Conservation (phyloP, 805 yeast species). For the Schwanniomyces polymorphus region DNA sequence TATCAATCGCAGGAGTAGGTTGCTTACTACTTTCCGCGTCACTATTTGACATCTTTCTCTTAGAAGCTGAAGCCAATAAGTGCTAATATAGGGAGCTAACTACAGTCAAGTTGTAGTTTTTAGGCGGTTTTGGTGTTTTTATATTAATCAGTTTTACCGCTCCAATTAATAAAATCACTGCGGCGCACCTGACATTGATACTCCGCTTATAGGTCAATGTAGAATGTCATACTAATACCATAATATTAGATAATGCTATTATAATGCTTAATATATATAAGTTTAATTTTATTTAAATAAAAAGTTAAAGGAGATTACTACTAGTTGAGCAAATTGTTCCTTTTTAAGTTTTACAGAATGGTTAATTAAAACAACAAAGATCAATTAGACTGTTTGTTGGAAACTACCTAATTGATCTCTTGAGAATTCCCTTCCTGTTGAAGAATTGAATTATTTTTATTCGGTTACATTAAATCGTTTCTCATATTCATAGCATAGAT, state of each 20-base stretch:
- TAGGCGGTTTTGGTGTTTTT: background rate
- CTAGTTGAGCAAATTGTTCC: background rate
- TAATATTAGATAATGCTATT: background rate
- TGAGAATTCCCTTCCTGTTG: conserved; percentile 12
- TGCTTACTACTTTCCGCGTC: background rate
- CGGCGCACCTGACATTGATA: background rate
- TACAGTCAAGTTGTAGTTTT: background rate
- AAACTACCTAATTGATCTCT: conserved; percentile 9
- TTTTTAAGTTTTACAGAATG: background rate
- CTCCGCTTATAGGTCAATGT: background rate
- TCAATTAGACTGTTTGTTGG: conserved; percentile 16
- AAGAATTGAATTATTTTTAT: conserved; percentile 8
- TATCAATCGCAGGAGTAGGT: background rate
- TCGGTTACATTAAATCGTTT: background rate
- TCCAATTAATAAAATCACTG: background rate
- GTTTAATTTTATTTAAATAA: background rate
- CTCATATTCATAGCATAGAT: conserved; percentile 1
- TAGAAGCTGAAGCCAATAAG: background rate
- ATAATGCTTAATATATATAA: background rate
- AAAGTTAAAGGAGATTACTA: background rate
- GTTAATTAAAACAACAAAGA: background rate
- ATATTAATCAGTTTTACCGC: background rate
- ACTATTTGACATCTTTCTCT: background rate
- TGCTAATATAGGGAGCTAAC: background rate
- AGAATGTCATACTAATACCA: background rate